A percentile compares a stretch with the other conserved stretches of the same genome.
Evolutionary conservation across 148 eudicot species (phyloP).

Genomic region (Amaranthus palmeri): DNA sequence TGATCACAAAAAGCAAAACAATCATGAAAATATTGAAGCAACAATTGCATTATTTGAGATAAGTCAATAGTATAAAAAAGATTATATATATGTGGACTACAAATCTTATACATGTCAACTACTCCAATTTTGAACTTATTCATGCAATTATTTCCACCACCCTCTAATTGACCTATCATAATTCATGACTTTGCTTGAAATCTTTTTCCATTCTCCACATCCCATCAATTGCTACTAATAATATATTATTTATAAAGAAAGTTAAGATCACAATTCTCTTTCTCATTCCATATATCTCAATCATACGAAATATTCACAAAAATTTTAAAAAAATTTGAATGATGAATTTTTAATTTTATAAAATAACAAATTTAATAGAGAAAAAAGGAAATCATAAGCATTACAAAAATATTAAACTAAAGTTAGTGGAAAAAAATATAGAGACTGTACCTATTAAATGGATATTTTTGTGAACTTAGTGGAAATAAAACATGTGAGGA

Average conservation of each 20-base stretch:
- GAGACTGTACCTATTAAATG: too few relatives aligned
- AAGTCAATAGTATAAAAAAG: neutral
- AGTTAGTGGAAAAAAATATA: too few relatives aligned
- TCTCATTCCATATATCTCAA: neutral
- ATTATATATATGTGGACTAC: neutral
- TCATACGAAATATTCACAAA: neutral
- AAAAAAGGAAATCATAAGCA: too few relatives aligned
- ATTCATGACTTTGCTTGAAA: slow-evolving; percentile 19
- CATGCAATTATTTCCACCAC: slow-evolving; percentile 17
- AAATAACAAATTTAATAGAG: too few relatives aligned
- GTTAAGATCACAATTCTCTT: neutral
- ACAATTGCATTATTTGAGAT: slow-evolving; percentile 9
- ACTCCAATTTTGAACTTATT: slow-evolving; percentile 15
- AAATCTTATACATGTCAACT: slow-evolving; percentile 21
- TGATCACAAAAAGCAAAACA: neutral
- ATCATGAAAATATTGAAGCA: slow-evolving; percentile 1
- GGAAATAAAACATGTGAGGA: too few relatives aligned
- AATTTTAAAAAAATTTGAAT: too few relatives aligned
- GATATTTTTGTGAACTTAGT: too few relatives aligned
- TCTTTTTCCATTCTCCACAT: slow-evolving; percentile 6
- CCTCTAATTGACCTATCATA: slow-evolving; percentile 22
- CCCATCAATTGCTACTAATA: neutral
- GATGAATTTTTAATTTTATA: too few relatives aligned
- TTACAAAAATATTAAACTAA: too few relatives aligned
- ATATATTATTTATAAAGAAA: neutral